Conservation (phyloP, 805 yeast genomes). For the Jamesozyma gamospora region DNA sequence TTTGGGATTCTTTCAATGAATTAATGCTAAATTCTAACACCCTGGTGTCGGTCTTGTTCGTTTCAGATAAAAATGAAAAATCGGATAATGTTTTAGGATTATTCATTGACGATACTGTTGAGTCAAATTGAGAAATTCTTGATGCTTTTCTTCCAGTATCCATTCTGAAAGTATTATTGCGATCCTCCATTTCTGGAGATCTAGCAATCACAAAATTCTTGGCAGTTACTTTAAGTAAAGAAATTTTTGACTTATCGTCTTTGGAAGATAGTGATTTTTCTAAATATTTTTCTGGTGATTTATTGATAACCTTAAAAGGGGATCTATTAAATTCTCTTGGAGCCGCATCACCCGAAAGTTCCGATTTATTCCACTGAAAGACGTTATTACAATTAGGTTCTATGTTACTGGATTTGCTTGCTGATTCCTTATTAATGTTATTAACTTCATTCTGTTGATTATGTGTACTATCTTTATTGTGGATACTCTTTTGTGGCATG, state of each 20-base stretch:
- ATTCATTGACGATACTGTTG: neutral
- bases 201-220: too few relatives aligned
- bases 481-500: neutral
- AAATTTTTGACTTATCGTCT: neutral
- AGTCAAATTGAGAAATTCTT: too few relatives aligned
- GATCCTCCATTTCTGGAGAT: too few relatives aligned
- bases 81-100: constrained; percentile 10
- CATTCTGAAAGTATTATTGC: too few relatives aligned
- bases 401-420: too few relatives aligned
- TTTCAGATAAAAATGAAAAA: constrained; percentile 13
- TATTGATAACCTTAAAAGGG: constrained; percentile 15
- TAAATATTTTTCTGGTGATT: constrained; percentile 16
- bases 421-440: neutral
- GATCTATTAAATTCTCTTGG: neutral
- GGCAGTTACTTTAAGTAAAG: neutral
- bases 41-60: constrained; percentile 10
- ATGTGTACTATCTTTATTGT: neutral
- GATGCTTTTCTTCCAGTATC: too few relatives aligned
- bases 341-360: too few relatives aligned
- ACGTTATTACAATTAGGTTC: too few relatives aligned
- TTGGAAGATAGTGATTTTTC: neutral
- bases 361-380: too few relatives aligned
- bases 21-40: constrained; percentile 17
- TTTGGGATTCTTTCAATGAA: constrained; percentile 9
- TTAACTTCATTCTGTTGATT: neutral